Base-by-base conservation (phyloP, 192 early-diverging fungal genomes). In the Umbelopsis sp. region DNA sequence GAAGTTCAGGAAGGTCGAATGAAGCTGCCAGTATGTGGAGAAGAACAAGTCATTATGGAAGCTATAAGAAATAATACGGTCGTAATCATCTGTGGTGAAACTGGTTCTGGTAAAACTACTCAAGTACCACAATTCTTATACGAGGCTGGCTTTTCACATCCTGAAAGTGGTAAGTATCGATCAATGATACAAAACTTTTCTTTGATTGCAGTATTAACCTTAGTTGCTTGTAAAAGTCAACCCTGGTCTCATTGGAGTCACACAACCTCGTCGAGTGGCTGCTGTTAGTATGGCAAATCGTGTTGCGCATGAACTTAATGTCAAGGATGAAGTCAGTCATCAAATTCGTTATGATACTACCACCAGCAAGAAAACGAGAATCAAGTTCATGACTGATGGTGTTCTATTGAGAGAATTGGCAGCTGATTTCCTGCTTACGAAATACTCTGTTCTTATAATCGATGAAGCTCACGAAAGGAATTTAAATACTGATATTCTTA, bases 331-430 rank as follows among this genome's bases (percentile, higher is more conserved):
- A 73, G 86, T 93, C 18, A 89, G 89, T 0, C 86, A 94, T 79
- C 94, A 92, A 82, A 91, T 99, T 51, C 91, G 98, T 48, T 99
- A 97, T 69, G 98, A 99, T 74, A 87, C 90, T 6, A 93, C 89
- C 1, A 88, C 88, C 1, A 88, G 87, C 0, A 55, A 81, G 2
- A 79, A 86, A 10, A 98, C 97, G 5, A 84, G 93, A 18, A 93
- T 99, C 70, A 98, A 99, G 82, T 99, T 99, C 69, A 98, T 99
- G 96, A 99, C 98, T 7, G 98, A 99, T 80, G 98, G 98, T 84
- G 95, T 99, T 70, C 80, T 99, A 66, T 85, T 99, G 49, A 90
- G 97, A 45, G 98, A 99, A 78, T 84, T 99, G 48, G 84, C 91
- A 18, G 79, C 77, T 37, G 98, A 98, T 73, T 80, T 98, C 49